A percentile compares a stretch with the other conserved stretches of the same genome.
phyloP scores from a whole-genome alignment of 371 early-diverging fungal genomes.

The Actinomucor elegans region DNA sequence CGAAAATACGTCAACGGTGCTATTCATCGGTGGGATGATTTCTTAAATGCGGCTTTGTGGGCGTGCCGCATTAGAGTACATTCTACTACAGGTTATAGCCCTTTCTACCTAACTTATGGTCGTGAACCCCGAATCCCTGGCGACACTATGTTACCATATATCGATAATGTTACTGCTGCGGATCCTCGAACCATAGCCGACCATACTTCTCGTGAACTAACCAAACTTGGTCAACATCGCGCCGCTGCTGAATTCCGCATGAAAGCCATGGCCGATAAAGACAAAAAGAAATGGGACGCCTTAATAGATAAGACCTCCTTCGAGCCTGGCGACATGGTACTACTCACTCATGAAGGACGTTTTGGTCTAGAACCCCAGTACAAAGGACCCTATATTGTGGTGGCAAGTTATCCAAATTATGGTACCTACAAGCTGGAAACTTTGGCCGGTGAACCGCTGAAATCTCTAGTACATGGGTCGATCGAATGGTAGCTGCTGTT shows the following conservation, averaged over 20 bases:
- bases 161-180: background rate
- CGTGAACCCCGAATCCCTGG: conserved; percentile 16
- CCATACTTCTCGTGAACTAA: background rate
- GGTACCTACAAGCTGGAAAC: conserved; percentile 8
- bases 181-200: conserved; percentile 2
- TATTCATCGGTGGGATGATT: conserved; percentile 17
- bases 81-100: conserved; percentile 4
- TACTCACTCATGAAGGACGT: background rate
- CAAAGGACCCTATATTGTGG: conserved; percentile 10
- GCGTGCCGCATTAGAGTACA: conserved; percentile 7
- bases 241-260: background rate
- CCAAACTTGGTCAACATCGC: background rate
- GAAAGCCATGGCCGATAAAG: background rate
- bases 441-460: conserved; percentile 1
- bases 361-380: conserved; percentile 6
- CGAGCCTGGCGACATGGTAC: conserved; percentile 7
- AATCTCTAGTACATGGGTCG: conserved; percentile 8
- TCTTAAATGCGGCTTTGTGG: conserved; percentile 8
- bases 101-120: conserved; percentile 19
- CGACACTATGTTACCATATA: conserved; percentile 11
- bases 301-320: background rate
- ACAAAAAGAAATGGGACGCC: conserved; percentile 9
- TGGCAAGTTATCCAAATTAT: background rate
- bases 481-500: conserved; percentile 1
- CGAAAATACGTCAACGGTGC: conserved; percentile 14